Evolutionary conservation across 495 filamentous ascomycete genomes (phyloP).

Genomic region (Tirmania nivea): DNA sequence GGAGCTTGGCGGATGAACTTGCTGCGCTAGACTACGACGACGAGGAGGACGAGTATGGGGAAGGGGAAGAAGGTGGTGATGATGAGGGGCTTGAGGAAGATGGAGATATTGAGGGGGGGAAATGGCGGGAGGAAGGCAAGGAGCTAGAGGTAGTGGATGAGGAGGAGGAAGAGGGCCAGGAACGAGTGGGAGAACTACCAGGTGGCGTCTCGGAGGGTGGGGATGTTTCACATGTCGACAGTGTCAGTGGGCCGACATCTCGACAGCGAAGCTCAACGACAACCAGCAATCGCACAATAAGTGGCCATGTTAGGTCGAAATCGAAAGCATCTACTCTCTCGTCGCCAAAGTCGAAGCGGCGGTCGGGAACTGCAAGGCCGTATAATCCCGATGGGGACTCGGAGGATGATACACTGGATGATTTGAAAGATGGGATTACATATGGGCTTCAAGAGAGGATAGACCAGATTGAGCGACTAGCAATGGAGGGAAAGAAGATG

Average conservation of each 20-base stretch:
- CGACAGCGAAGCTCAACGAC: too few relatives aligned
- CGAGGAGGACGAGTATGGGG: slow-evolving; percentile 41
- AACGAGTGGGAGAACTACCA: too few relatives aligned
- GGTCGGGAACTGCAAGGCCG: not conserved
- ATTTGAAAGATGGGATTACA: not conserved
- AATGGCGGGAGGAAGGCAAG: slow-evolving; percentile 1
- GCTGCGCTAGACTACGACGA: slow-evolving; percentile 36
- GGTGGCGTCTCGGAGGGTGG: too few relatives aligned
- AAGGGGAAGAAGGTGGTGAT: slow-evolving; percentile 23
- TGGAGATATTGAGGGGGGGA: slow-evolving; percentile 1
- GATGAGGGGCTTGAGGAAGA: slow-evolving; percentile 5
- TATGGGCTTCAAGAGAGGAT: slow-evolving; percentile 13
- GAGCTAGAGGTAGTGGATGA: not conserved
- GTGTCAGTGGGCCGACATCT: too few relatives aligned
- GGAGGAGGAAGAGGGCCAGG: not conserved
- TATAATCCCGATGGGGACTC: not conserved
- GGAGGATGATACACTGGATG: not conserved
- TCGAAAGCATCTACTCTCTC: not conserved
- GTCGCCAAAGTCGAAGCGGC: not conserved
- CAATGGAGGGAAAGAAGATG: slow-evolving; percentile 10
- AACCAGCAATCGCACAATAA: not conserved
- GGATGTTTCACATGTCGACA: too few relatives aligned
- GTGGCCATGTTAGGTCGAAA: not conserved
- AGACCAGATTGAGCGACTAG: slow-evolving; percentile 18
- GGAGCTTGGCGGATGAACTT: slow-evolving; percentile 66